Conservation (phyloP, 177 flowering plant species). For the Vitis hybrid region DNA sequence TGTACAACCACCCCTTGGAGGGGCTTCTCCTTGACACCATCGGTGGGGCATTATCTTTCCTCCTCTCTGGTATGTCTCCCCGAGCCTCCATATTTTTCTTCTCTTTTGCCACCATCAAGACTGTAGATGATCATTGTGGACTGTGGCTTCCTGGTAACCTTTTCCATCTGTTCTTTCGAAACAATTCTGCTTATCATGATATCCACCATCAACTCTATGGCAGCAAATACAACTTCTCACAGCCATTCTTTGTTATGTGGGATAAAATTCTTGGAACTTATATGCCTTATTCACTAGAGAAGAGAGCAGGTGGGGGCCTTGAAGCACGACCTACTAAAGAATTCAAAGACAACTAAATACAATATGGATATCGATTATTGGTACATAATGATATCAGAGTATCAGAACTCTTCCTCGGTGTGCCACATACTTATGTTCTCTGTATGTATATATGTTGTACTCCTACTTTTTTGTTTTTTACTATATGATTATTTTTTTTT, state of each 20-base stretch:
- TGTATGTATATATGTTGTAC: slow-evolving; percentile 5
- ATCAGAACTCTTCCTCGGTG: neutral
- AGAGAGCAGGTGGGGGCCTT: slow-evolving; percentile 73
- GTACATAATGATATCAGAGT: too few relatives aligned
- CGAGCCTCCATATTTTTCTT: slow-evolving; percentile 85
- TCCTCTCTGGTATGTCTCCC: slow-evolving; percentile 88
- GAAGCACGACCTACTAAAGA: slow-evolving; percentile 69
- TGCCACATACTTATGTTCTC: neutral
- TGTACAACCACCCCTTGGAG: slow-evolving; percentile 88
- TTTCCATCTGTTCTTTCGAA: slow-evolving; percentile 72
- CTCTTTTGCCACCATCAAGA: slow-evolving; percentile 88
- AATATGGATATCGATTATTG: neutral
- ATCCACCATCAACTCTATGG: slow-evolving; percentile 92
- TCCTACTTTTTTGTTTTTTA: neutral
- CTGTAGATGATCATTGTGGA: slow-evolving; percentile 95
- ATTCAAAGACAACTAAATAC: slow-evolving; percentile 36
- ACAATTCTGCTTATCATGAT: slow-evolving; percentile 92
- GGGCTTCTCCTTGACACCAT: slow-evolving; percentile 82
- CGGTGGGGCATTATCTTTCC: slow-evolving; percentile 86
- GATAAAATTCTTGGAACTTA: slow-evolving; percentile 84
- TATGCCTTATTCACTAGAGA: slow-evolving; percentile 83
- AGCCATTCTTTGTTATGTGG: slow-evolving; percentile 90
- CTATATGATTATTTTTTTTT: too few relatives aligned
- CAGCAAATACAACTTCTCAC: slow-evolving; percentile 85
- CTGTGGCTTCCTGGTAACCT: slow-evolving; percentile 91